Conservation (phyloP, 1,284 basidiomycete species). For the Cutaneotrichosporon dermatis region DNA sequence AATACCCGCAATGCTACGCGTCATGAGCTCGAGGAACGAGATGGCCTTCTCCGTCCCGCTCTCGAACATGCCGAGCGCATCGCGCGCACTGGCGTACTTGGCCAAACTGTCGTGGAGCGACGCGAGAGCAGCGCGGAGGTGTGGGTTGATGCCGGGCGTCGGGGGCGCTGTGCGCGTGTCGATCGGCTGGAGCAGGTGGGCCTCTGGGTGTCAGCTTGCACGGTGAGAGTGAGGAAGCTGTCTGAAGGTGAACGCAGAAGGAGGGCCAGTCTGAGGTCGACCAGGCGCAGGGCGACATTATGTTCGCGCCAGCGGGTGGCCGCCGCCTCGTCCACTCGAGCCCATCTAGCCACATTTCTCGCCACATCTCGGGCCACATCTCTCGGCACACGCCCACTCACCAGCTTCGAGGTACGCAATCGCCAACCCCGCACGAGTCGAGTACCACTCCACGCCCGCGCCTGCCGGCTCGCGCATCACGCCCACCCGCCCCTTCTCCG, state of each 20-base stretch:
- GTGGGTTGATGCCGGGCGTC: conserved; percentile 20
- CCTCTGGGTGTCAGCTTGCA: conserved; percentile 25
- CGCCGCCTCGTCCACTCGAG: too few relatives aligned
- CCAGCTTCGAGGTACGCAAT: conserved; percentile 38
- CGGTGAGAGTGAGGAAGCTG: too few relatives aligned
- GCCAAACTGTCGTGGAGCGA: conserved; percentile 28
- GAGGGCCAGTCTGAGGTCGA: too few relatives aligned
- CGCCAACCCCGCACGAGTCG: conserved; percentile 28
- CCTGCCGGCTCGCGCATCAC: conserved; percentile 40
- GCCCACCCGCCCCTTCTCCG: conserved; percentile 19
- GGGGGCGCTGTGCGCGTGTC: not conserved
- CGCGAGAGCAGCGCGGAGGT: conserved; percentile 27
- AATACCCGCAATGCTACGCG: conserved; percentile 30
- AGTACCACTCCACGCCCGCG: conserved; percentile 43
- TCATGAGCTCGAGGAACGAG: conserved; percentile 31
- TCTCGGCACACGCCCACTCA: conserved; percentile 11
- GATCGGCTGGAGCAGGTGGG: conserved; percentile 35
- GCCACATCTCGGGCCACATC: too few relatives aligned
- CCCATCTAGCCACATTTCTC: too few relatives aligned
- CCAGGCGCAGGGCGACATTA: too few relatives aligned
- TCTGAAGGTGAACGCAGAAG: too few relatives aligned
- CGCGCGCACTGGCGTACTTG: conserved; percentile 19
- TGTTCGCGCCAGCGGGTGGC: too few relatives aligned
- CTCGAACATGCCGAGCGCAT: conserved; percentile 20
- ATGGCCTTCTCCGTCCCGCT: conserved; percentile 27